phyloP scores from a whole-genome alignment of 345 rosid species.

The Citrus hindsii region DNA sequence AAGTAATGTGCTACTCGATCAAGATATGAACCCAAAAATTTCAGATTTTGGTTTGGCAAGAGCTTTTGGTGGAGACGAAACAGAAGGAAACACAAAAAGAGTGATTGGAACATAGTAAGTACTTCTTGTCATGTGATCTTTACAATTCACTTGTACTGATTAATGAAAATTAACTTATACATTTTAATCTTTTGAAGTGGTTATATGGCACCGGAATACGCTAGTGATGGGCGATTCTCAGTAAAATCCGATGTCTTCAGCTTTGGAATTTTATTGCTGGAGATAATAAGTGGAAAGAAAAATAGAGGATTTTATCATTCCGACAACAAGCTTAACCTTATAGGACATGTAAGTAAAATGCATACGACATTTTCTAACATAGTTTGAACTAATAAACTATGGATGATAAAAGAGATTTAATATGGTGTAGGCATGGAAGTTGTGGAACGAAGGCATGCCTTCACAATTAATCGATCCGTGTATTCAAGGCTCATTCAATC shows the following conservation, averaged over 20 bases:
- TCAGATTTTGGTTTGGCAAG: conserved; percentile 52
- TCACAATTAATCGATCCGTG: conserved; percentile 19
- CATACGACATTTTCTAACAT: background rate
- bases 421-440: conserved; percentile 38
- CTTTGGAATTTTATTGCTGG: conserved; percentile 23
- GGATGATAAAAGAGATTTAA: background rate
- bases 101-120: no score
- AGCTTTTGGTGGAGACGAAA: conserved; percentile 6
- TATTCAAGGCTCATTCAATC: background rate
- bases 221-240: conserved; percentile 5
- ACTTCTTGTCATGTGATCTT: no score
- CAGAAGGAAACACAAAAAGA: no score
- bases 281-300: no score
- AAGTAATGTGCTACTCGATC: conserved; percentile 37
- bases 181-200: no score
- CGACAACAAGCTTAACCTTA: no score
- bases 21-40: conserved; percentile 41
- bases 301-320: no score
- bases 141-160: no score
- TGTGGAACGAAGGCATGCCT: conserved; percentile 31
- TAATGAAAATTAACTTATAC: no score
- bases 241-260: conserved; percentile 43
- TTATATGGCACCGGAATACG: no score
- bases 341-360: background rate
- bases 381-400: background rate